Evolutionary conservation across 2,329 filamentous ascomycete genomes (phyloP), one percentile per base, ranked within the genome.

Genomic region (Penicillium sp.): DNA sequence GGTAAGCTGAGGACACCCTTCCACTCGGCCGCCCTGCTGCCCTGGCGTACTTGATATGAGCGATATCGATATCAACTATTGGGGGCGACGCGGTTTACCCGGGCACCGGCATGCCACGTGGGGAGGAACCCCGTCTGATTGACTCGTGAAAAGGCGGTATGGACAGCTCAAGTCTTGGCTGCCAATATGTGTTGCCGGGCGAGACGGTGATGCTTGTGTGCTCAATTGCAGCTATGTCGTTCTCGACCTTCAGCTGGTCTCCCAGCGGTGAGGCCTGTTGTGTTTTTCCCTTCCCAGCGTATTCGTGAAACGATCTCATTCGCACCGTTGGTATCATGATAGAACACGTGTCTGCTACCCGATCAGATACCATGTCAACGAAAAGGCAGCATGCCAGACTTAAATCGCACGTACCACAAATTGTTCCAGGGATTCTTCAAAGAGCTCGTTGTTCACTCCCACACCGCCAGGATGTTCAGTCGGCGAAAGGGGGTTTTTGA

Each of bases 361-460:
- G 47, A 61, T 68, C 53, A 69, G 60, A 56, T 45, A 47, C 61
- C 41, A 45, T 48, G 53, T 49, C 56, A 59, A 54, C 47, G 56
- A 53, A 18, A 48, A 41, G 42, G 50, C 39, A 40, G 32, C 10
- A 18, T 32, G 48, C 32, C 51, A 21, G 21, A 34, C 48, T 9
- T 36, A 45, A 40, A 54, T 22, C 18, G 38, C 13, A 69, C 75
- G 58, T 71, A 79, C 77, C 68, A 80, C 77, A 60, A 80, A 80
- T 54, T 79, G 77, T 63, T 79, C 77, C 38, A 80, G 63, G 6
- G 83, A 85, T 50, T 81, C 75, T 66, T 87, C 84, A 62, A 87
- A 87, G 50, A 87, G 72, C 70, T 87, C 84, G 62, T 87, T 87
- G 54, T 83, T 81, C 36, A 87, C 84, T 2, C 84, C 84, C 31